phyloP scores from a whole-genome alignment of 2,329 filamentous ascomycete species.

The Volutella citrinella region DNA sequence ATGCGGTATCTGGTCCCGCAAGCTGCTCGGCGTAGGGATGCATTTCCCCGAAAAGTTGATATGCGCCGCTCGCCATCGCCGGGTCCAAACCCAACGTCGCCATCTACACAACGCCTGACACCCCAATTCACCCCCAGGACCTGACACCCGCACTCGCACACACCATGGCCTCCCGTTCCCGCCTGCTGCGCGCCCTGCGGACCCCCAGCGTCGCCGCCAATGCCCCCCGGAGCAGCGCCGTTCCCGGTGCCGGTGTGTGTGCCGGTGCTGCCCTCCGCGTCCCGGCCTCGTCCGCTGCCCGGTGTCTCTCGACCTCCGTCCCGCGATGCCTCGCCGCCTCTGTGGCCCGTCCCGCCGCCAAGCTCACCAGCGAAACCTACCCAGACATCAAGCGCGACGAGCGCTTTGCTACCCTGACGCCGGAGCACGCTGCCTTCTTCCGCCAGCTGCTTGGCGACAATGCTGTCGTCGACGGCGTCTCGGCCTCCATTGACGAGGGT shows the following conservation, averaged over 20 bases:
- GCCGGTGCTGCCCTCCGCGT: too few relatives aligned
- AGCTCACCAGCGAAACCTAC: conserved; percentile 83
- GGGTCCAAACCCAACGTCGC: neutral
- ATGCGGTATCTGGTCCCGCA: too few relatives aligned
- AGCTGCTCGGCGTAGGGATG: too few relatives aligned
- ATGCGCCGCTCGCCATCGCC: too few relatives aligned
- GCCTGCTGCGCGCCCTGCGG: conserved; percentile 24
- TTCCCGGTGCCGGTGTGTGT: too few relatives aligned
- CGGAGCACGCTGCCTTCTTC: conserved; percentile 81
- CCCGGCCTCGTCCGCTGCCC: conserved; percentile 7
- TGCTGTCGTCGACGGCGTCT: conserved; percentile 82
- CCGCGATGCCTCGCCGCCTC: conserved; percentile 25
- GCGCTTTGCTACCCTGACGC: conserved; percentile 69
- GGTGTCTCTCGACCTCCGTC: conserved; percentile 30
- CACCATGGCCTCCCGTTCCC: conserved; percentile 24
- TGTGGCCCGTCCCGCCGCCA: conserved; percentile 33
- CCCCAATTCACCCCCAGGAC: too few relatives aligned
- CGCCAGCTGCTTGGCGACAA: conserved; percentile 73
- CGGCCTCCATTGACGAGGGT: conserved; percentile 59
- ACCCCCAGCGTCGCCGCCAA: conserved; percentile 6
- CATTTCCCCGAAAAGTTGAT: too few relatives aligned
- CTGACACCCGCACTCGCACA: too few relatives aligned
- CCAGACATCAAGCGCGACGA: conserved; percentile 78
- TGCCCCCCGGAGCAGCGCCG: too few relatives aligned
- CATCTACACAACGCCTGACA: conserved; percentile 1